Evolutionary conservation across 371 early-diverging fungal genomes (phyloP), one percentile per base, ranked within the genome.

Genomic region (Coemansia sp.): DNA sequence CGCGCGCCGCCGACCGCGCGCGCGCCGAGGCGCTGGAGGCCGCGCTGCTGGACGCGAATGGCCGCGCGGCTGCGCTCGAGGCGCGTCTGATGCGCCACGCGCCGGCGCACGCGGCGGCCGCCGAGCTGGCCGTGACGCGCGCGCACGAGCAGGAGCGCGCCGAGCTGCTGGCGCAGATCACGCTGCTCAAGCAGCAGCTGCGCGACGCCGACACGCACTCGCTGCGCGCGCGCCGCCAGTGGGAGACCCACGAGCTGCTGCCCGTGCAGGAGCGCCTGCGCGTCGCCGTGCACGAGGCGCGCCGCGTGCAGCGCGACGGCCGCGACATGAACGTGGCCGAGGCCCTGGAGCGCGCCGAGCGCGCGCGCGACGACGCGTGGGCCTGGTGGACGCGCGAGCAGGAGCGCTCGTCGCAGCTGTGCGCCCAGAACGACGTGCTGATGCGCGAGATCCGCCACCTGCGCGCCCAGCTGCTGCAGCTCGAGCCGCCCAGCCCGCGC

Each of bases 31-130:
- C 72, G 3, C 81, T 89, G 42, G 94, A 93, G 61, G 85, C 87
- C 3, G 82, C 95, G 65, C 89, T 89, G 82, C 79, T 81, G 57
- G 90, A 91, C 72, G 83, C 88, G 49, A 85, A 85, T 55, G 91
- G 90, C 30, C 78, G 61, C 5, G 68, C 55, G 0, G 57, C 68
- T 0, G 12, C 54, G 0, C 55, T 64, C 16, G 65, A 63, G 31
- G 69, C 64, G 2, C 55, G 56, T 31, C 57, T 64, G 2, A 10
- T 64, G 40, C 65, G 64, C 6, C 38, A 49, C 3, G 35, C 61
- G 6, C 34, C 64, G 2, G 49, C 51, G 6, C 64, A 58, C 39
- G 42, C 58, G 3, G 54, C 54, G 0, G 61, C 54, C 10, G 65
- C 69, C 12, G 69, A 72, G 41, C 57, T 58, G 42, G 74, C 74